Evolutionary conservation across 805 yeast species (phyloP).

Genomic region (Maudiozyma bulderi): DNA sequence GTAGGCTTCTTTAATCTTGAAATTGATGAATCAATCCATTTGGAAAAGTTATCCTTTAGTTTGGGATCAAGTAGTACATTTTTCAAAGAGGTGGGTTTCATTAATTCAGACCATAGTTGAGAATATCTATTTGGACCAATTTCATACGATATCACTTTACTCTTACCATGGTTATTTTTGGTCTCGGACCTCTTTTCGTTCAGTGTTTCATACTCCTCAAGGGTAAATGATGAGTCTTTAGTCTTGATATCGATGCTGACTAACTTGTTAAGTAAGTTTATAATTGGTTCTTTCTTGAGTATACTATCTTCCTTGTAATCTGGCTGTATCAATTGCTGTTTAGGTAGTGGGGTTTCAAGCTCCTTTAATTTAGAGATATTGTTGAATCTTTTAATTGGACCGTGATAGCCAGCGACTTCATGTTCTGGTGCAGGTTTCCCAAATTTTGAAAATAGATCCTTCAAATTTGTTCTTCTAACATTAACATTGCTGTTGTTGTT

Average conservation of each 20-base stretch:
- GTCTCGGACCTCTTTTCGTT: background rate
- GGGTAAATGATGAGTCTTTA: background rate
- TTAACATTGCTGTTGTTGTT: slow-evolving; percentile 2
- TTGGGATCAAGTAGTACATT: slow-evolving; percentile 26
- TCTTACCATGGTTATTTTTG: background rate
- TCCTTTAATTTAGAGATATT: slow-evolving; percentile 11
- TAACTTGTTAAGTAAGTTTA: background rate
- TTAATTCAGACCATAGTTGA: slow-evolving; percentile 23
- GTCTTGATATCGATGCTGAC: background rate
- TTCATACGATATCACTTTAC: background rate
- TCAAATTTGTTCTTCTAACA: slow-evolving; percentile 18
- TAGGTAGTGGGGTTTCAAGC: slow-evolving; percentile 17
- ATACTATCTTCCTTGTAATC: background rate
- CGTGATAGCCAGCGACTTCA: background rate
- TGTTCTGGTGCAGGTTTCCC: background rate
- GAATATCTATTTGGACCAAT: slow-evolving; percentile 1
- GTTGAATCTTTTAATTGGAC: slow-evolving; percentile 10
- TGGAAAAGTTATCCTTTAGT: slow-evolving; percentile 13
- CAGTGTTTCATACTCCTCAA: slow-evolving; percentile 7
- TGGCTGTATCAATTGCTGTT: slow-evolving; percentile 9
- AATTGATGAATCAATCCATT: slow-evolving; percentile 30
- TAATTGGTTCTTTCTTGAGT: background rate
- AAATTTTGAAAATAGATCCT: slow-evolving; percentile 15
- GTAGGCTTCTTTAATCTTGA: slow-evolving; percentile 27
- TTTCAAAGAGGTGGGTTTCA: slow-evolving; percentile 23